Percentiles rank a stretch among this genome's conserved stretches.
Conservation (phyloP, 2,329 filamentous ascomycete genomes). For the Beauveria australis region DNA sequence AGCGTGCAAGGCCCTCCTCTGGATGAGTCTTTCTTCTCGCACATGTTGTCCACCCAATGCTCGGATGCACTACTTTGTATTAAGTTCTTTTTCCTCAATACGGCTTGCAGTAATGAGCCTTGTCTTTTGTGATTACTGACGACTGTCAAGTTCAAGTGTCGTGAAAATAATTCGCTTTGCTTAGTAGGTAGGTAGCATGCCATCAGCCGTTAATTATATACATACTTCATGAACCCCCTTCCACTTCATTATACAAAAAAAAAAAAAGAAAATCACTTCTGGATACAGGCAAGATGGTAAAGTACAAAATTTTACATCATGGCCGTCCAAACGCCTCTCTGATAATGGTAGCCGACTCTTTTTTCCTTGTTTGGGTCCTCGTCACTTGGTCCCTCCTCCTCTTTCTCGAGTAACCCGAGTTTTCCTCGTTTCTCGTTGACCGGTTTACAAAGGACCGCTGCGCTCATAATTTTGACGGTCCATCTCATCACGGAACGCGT, state of each 20-base stretch:
- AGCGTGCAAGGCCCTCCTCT: too few relatives aligned
- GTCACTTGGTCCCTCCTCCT: background rate
- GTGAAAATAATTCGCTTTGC: too few relatives aligned
- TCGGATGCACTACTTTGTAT: too few relatives aligned
- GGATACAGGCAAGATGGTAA: background rate
- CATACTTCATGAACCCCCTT: background rate
- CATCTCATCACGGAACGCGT: slow-evolving; percentile 43
- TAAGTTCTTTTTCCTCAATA: too few relatives aligned
- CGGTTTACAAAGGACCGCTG: slow-evolving; percentile 3
- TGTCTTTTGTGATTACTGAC: too few relatives aligned
- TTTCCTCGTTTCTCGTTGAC: too few relatives aligned
- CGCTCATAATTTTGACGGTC: slow-evolving; percentile 37
- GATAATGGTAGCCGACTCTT: background rate
- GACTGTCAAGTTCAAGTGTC: too few relatives aligned
- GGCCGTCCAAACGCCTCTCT: slow-evolving; percentile 1
- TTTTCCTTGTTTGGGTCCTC: background rate
- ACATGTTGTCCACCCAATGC: too few relatives aligned
- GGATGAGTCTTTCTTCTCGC: too few relatives aligned
- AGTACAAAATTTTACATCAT: background rate
- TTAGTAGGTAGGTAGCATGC: background rate
- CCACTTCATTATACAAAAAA: background rate
- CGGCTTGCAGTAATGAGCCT: too few relatives aligned
- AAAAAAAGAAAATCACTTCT: background rate
- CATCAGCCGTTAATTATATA: background rate
- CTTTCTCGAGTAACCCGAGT: background rate